phyloP scores from a whole-genome alignment of 2,329 filamentous ascomycete species.

The Neophaeococcomyces mojaviensis region DNA sequence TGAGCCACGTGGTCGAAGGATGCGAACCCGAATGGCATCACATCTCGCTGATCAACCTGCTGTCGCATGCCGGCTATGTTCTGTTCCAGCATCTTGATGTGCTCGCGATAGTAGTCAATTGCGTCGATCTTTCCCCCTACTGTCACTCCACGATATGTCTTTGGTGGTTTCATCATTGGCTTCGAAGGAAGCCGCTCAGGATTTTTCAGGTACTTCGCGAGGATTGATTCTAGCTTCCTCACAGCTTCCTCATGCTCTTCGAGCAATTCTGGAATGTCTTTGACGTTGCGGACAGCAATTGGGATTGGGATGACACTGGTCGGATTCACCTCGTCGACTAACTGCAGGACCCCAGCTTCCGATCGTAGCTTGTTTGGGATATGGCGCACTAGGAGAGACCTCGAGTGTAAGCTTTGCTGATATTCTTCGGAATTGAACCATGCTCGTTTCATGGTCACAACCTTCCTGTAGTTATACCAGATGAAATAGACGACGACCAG shows the following conservation, averaged over 20 bases:
- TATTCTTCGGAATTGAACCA: conserved; percentile 87
- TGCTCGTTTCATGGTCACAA: conserved; percentile 61
- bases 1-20: conserved; percentile 84
- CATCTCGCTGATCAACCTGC: conserved; percentile 76
- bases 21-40: conserved; percentile 87
- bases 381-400: conserved; percentile 65
- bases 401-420: conserved; percentile 74
- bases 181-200: conserved; percentile 71
- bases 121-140: conserved; percentile 76
- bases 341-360: conserved; percentile 78
- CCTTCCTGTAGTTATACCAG: conserved; percentile 80
- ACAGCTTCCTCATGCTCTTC: conserved; percentile 75
- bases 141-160: conserved; percentile 65
- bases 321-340: conserved; percentile 73
- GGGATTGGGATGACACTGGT: conserved; percentile 71
- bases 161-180: conserved; percentile 66
- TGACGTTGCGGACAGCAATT: conserved; percentile 84
- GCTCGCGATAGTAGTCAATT: conserved; percentile 82
- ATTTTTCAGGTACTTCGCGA: conserved; percentile 86
- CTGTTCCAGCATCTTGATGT: conserved; percentile 73
- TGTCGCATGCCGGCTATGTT: conserved; percentile 77
- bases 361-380: conserved; percentile 68
- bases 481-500: conserved; percentile 70
- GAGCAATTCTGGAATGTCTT: conserved; percentile 77
- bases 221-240: conserved; percentile 68